A percentile compares a stretch with the other conserved stretches of the same genome.
Evolutionary conservation across 2,329 filamentous ascomycete species (phyloP).

Genomic region (Monilinia polystroma): DNA sequence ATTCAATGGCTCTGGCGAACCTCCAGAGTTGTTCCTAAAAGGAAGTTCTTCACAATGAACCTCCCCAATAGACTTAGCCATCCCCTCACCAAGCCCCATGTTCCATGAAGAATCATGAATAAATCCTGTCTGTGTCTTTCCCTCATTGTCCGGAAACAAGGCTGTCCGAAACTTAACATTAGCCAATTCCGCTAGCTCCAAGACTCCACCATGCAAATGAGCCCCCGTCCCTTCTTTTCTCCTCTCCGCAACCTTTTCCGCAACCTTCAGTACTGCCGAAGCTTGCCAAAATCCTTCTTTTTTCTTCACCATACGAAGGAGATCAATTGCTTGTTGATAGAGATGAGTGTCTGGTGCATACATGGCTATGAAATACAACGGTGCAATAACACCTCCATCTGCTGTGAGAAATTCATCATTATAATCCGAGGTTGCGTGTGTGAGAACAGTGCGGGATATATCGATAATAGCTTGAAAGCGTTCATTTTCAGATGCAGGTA

Average conservation of each 20-base stretch:
- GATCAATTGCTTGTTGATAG: slow-evolving; percentile 26
- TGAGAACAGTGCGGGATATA: slow-evolving; percentile 21
- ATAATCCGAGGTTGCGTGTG: not conserved
- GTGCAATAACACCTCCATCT: slow-evolving; percentile 27
- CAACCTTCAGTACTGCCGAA: slow-evolving; percentile 21
- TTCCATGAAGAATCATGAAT: not conserved
- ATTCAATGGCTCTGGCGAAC: not conserved
- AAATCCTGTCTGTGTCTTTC: not conserved
- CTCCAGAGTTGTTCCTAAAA: not conserved
- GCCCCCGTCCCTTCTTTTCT: slow-evolving; percentile 3
- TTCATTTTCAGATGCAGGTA: slow-evolving; percentile 4
- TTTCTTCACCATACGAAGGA: slow-evolving; percentile 24
- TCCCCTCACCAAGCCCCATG: not conserved
- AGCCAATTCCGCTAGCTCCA: not conserved
- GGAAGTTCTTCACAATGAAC: not conserved
- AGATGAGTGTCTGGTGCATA: slow-evolving; percentile 15
- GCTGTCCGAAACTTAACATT: not conserved
- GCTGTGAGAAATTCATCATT: slow-evolving; percentile 18
- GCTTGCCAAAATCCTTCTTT: slow-evolving; percentile 31
- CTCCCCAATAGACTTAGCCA: not conserved
- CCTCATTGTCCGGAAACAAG: not conserved
- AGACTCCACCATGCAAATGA: not conserved
- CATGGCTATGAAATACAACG: slow-evolving; percentile 30
- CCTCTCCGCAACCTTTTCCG: slow-evolving; percentile 22
- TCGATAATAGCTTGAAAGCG: slow-evolving; percentile 21